These are phyloP conservation scores for Auricularia sp. DNA, from an alignment of 768 basidiomycete species.

Conservation along the genomic window DNA sequence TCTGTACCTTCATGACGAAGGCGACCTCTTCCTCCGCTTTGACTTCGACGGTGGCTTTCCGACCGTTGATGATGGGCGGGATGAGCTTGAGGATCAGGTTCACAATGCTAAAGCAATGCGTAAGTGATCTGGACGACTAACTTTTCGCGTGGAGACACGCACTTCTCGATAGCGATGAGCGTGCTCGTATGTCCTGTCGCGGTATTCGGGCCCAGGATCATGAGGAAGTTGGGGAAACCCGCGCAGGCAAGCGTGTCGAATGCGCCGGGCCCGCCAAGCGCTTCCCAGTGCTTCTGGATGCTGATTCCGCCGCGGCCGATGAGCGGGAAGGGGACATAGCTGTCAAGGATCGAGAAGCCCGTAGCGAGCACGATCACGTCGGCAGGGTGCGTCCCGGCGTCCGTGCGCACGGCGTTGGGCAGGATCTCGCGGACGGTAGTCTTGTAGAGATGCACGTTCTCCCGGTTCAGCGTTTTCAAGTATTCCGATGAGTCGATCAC, in stretches of 20 bases:
- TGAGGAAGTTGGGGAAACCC: constrained; percentile 11
- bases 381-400: constrained; percentile 8
- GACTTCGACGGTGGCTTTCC: background rate
- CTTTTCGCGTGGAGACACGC: too few relatives aligned
- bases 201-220: constrained; percentile 15
- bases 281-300: constrained; percentile 10
- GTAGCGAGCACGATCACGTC: constrained; percentile 16
- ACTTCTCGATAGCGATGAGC: constrained; percentile 12
- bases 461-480: constrained; percentile 8
- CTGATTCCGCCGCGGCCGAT: constrained; percentile 10
- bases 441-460: constrained; percentile 10
- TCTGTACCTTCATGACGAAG: background rate
- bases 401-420: constrained; percentile 9
- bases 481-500: constrained; percentile 14
- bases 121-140: too few relatives aligned
- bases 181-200: constrained; percentile 16
- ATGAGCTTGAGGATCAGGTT: background rate
- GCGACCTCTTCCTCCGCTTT: background rate
- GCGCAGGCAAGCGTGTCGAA: constrained; percentile 6
- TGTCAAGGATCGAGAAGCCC: background rate
- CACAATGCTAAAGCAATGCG: background rate
- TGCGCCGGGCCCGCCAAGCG: constrained; percentile 7
- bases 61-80: background rate
- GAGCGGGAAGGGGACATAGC: constrained; percentile 10
- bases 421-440: constrained; percentile 5